A percentile compares a stretch with the other conserved stretches of the same genome.
phyloP scores from a whole-genome alignment of 805 yeast genomes.

The Metschnikowia noctiluminum region DNA sequence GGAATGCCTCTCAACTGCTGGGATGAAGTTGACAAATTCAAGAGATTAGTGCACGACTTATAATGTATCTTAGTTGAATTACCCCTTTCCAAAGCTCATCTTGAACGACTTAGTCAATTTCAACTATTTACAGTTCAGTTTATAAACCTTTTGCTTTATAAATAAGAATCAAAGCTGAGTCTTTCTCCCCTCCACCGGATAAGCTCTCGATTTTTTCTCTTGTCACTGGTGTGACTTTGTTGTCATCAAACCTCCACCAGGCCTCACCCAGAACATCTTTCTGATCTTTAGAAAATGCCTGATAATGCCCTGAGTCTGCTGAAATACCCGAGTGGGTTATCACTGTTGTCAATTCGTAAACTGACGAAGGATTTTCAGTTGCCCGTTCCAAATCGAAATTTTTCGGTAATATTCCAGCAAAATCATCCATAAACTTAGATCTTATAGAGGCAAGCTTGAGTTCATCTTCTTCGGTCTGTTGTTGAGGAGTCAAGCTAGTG shows the following conservation, averaged over 20 bases:
- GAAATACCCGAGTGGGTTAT: constrained; percentile 93
- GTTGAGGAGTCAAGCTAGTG: constrained; percentile 42
- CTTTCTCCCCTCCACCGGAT: constrained; percentile 98
- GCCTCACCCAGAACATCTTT: constrained; percentile 59
- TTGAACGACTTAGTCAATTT: neutral
- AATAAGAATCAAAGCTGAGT: constrained; percentile 84
- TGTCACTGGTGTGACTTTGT: constrained; percentile 72
- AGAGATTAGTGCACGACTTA: constrained; percentile 50
- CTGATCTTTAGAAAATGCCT: constrained; percentile 77
- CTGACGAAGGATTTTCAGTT: constrained; percentile 82
- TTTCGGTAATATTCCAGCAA: constrained; percentile 41
- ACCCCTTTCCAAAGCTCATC: neutral
- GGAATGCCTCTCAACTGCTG: constrained; percentile 76
- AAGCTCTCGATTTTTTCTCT: constrained; percentile 79
- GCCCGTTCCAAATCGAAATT: constrained; percentile 25
- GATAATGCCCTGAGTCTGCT: constrained; percentile 97
- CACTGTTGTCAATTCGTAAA: constrained; percentile 78
- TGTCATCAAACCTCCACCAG: constrained; percentile 97
- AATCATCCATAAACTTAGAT: constrained; percentile 50
- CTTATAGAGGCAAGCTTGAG: constrained; percentile 46
- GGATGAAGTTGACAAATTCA: constrained; percentile 73
- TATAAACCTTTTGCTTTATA: constrained; percentile 76
- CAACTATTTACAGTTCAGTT: neutral
- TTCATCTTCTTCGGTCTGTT: constrained; percentile 53
- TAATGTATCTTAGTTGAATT: constrained; percentile 17